Evolutionary conservation across 257 asterid species (phyloP), one percentile per base, ranked within the genome.

Genomic region (Prunella vulgaris): DNA sequence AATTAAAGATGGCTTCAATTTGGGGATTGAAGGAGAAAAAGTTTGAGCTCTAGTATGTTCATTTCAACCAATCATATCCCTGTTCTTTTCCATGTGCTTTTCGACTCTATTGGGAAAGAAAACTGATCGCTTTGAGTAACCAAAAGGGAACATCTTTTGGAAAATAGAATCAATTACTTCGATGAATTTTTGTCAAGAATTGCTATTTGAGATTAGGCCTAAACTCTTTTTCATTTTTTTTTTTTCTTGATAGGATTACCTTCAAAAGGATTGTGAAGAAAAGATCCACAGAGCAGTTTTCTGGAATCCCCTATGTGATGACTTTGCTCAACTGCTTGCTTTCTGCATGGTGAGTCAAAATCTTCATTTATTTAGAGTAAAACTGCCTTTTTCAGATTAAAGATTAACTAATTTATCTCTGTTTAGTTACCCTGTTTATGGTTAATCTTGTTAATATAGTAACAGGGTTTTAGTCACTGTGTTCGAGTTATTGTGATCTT

Each of bases 281-380:
- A 0, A 78, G 71, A 74, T 82, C 90, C 1, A 85, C 93, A 1
- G 96, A 90, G 77, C 86, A 88, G 63, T 93, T 93, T 64, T 93
- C 98, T 15, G 97, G 96, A 27, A 66, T 90, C 14, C 98, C 98
- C 15, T 93, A 93, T 60, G 83, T 79, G 58, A 88, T 93, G 97
- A 85, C 98, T 58, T 57, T 88, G 79, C 93, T 86, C 83, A 93
- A 90, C 80, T 90, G 97, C 88, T 79, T 93, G 80, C 89, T 93
- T 15, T 88, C 96, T 37, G 84, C 86, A 10, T 90, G 97, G 98
- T 93, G 6, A 27, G 60, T 71, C 0, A n/a, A 68, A 0, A 74
- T 74, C 35, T 42, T 64, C 61, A 24, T 13, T 59, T 62, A 1
- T 66, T 15, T 2, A 10, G 4, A 25, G 28, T 1, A 10, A 0